These are phyloP conservation scores for Candida ulmi DNA, from an alignment of 805 yeast species.

Conservation along the genomic window DNA sequence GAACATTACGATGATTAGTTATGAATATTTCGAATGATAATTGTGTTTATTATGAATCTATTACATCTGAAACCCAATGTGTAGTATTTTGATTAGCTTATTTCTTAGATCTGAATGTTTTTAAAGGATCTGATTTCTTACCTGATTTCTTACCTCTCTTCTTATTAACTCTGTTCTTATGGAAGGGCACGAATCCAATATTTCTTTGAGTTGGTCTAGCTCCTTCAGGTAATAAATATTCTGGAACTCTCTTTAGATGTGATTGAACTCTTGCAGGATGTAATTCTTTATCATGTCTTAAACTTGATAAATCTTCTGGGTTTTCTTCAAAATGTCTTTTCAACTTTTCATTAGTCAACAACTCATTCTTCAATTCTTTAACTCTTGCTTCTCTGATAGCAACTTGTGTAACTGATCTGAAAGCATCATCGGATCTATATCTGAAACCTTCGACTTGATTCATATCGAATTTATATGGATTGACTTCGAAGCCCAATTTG, in stretches of 20 bases:
- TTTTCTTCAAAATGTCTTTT: constrained; percentile 95
- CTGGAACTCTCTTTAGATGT: constrained; percentile 89
- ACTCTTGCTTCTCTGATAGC: constrained; percentile 92
- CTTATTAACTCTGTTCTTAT: constrained; percentile 43
- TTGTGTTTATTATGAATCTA: not conserved
- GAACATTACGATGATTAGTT: constrained; percentile 5
- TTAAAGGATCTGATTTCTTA: constrained; percentile 60
- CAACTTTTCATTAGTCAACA: constrained; percentile 82
- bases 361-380: constrained; percentile 80
- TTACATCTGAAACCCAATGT: too few species aligned
- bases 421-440: constrained; percentile 95
- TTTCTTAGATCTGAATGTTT: constrained; percentile 38
- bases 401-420: constrained; percentile 85
- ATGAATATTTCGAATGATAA: too few species aligned
- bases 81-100: not conserved
- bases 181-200: constrained; percentile 72
- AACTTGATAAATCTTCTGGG: constrained; percentile 83
- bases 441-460: constrained; percentile 92
- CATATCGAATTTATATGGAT: constrained; percentile 88
- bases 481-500: constrained; percentile 64
- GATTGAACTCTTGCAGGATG: constrained; percentile 78
- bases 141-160: constrained; percentile 27
- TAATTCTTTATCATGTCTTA: constrained; percentile 88
- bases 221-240: constrained; percentile 78
- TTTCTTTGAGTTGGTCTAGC: constrained; percentile 52